Base-by-base conservation (phyloP, 2,329 filamentous ascomycete genomes). In the Reticulascus tulasneorum region DNA sequence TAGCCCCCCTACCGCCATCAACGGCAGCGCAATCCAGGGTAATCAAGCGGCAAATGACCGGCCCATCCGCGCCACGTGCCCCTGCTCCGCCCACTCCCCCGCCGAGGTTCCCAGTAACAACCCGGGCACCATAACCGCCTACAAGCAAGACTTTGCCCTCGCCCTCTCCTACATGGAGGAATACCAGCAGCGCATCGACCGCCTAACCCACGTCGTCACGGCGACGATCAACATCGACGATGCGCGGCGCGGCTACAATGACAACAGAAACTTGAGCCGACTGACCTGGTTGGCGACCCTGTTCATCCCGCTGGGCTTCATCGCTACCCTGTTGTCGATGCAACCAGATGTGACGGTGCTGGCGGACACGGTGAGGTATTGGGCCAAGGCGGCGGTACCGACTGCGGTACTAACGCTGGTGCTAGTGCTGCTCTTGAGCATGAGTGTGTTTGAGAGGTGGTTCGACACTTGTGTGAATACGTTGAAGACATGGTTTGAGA, bases 211-310 rank as follows among this genome's bases (percentile, higher is more conserved):
- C 25, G 50, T 61, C 13, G 53, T 58, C 7, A 54, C 48, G 11
- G 52, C 53, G n/a, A 51, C 50, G 12, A 56, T 56, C 26, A 48
- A 43, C 9, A 55, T 58, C 41, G 46, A 48, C 8, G 54, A 58
- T 33, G 51, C 50, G 8, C 47, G 49, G 22, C 51, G 51, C 19
- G 47, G 48, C 5, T 45, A 47, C n/a, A 49, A 48, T 12, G 53
- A 59, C 27, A 56, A 55, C 29, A 46, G 48, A 12, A 59, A 59
- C 31, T 46, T 59, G 15, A 47, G 48, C n/a, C 51, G 54, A 13
- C 46, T 60, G 7, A 59, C 54, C 1, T 56, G 49, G 50, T 40
- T 60, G 4, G 56, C 56, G 4, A 58, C 55, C 1, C 47, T 60
- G 33, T 59, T 58, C 40, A 54, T 59, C 12, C 56, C 56, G 4